phyloP scores from a whole-genome alignment of 371 early-diverging fungal genomes.

The Ecytonucleospora hepatopenaei region DNA sequence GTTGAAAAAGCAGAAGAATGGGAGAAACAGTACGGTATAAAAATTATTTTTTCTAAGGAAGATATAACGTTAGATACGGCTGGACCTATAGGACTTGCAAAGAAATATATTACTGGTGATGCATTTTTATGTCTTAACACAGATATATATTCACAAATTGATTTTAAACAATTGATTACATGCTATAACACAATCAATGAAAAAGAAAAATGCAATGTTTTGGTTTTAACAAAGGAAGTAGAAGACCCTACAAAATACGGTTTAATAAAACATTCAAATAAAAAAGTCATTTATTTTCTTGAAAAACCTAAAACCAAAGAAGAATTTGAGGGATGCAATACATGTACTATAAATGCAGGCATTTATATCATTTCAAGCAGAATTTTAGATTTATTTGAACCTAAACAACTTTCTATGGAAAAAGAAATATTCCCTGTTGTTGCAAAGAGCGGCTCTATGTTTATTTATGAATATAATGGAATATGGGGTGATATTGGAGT shows the following conservation, averaged over 20 bases:
- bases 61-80: conserved; percentile 88
- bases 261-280: conserved; percentile 65
- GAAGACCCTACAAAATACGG: conserved; percentile 94
- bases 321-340: conserved; percentile 62
- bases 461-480: conserved; percentile 77
- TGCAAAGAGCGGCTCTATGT: conserved; percentile 69
- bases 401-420: conserved; percentile 61
- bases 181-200: conserved; percentile 60
- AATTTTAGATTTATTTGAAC: conserved; percentile 75
- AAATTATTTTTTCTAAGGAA: conserved; percentile 87
- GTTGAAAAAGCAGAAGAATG: conserved; percentile 69
- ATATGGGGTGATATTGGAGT: conserved; percentile 99
- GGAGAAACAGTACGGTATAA: conserved; percentile 64
- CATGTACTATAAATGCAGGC: conserved; percentile 77
- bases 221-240: conserved; percentile 71
- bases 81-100: conserved; percentile 84
- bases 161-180: conserved; percentile 70
- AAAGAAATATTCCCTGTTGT: conserved; percentile 87
- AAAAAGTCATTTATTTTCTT: conserved; percentile 73
- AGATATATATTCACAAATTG: conserved; percentile 93
- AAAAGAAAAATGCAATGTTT: conserved; percentile 19
- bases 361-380: conserved; percentile 85
- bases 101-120: conserved; percentile 67
- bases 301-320: conserved; percentile 90
- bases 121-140: conserved; percentile 96